A percentile compares a stretch with the other conserved stretches of the same genome.
phyloP scores from a whole-genome alignment of 1,284 basidiomycete species.

The Leccinum pallidistipes region DNA sequence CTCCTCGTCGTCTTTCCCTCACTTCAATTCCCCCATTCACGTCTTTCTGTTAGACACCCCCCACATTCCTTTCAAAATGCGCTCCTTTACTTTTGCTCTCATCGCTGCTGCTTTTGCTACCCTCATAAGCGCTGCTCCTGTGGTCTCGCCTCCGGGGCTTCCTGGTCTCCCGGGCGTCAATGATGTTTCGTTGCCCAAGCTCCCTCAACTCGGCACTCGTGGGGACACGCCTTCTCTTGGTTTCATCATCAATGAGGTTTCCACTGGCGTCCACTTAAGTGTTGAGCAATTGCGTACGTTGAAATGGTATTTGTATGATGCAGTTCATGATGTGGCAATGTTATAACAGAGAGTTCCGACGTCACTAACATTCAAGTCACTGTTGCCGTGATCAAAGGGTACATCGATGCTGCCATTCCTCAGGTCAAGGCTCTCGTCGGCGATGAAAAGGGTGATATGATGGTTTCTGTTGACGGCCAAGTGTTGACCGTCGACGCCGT shows the following conservation, averaged over 20 bases:
- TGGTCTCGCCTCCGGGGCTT: background rate
- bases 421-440: conserved; percentile 39
- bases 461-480: conserved; percentile 31
- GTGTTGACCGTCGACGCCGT: conserved; percentile 33
- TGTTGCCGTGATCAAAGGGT: conserved; percentile 33
- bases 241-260: conserved; percentile 26
- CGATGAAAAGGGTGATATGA: conserved; percentile 28
- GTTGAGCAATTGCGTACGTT: conserved; percentile 36
- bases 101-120: conserved; percentile 39
- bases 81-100: conserved; percentile 44
- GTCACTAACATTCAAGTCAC: conserved; percentile 23
- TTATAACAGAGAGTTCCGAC: conserved; percentile 25
- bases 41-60: conserved; percentile 24
- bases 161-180: background rate
- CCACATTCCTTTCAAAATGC: conserved; percentile 49
- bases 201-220: conserved; percentile 6
- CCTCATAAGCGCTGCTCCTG: conserved; percentile 9
- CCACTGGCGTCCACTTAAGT: conserved; percentile 29
- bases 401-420: conserved; percentile 32
- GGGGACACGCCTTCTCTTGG: conserved; percentile 11
- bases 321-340: conserved; percentile 8
- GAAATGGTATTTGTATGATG: background rate
- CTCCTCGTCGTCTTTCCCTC: conserved; percentile 15
- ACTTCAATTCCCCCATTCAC: background rate
- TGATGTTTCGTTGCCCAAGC: background rate